These are phyloP conservation scores for Chlorella sorokiniana DNA, from an alignment of 139 green algal species.

Conservation along the genomic window DNA sequence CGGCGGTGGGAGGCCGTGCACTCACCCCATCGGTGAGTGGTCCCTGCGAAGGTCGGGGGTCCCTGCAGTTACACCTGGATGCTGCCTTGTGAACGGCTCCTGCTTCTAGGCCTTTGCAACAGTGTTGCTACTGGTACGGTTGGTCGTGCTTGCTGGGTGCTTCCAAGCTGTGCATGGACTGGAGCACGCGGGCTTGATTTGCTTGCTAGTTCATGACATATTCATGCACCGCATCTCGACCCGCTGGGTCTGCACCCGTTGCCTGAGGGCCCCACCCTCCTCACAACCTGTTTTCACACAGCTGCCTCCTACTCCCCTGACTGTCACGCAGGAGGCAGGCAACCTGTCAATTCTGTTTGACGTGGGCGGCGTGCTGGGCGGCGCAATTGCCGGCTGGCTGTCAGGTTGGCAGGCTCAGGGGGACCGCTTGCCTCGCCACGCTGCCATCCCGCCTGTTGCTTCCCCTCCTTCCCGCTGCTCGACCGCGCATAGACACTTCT, in stretches of 20 bases:
- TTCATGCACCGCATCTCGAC: too few relatives aligned
- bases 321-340: conserved; percentile 61
- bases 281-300: too few relatives aligned
- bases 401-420: too few relatives aligned
- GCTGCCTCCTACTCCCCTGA: conserved; percentile 31
- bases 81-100: background rate
- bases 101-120: too few relatives aligned
- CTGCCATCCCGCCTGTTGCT: too few relatives aligned
- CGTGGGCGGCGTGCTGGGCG: conserved; percentile 89
- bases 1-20: conserved; percentile 66
- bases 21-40: conserved; percentile 61
- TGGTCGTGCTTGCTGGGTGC: too few relatives aligned
- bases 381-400: conserved; percentile 85
- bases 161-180: too few relatives aligned
- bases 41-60: background rate
- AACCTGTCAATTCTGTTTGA: conserved; percentile 93
- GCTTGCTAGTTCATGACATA: too few relatives aligned
- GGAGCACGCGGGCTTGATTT: too few relatives aligned
- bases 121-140: too few relatives aligned
- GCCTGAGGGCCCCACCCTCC: background rate
- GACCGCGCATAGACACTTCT: background rate
- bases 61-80: background rate
- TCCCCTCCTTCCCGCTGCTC: too few relatives aligned
- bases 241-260: too few relatives aligned
- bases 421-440: background rate